Evolutionary conservation across 176 grass and related monocot species (phyloP), one percentile per base, ranked within the genome.

Genomic region (Oryza glaberrima): DNA sequence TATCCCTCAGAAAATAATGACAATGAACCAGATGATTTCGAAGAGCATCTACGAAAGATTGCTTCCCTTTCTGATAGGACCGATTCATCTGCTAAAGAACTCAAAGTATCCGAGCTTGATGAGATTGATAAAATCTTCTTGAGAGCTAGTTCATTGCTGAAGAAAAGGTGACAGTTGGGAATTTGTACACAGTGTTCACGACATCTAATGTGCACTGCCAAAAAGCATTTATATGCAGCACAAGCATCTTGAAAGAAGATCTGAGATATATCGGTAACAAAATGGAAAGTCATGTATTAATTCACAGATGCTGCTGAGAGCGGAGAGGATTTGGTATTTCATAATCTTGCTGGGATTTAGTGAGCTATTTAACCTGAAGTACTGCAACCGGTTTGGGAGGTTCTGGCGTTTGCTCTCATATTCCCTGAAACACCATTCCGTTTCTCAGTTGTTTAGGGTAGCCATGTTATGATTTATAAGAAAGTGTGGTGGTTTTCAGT

Each of bases 111-210:
- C 0, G 88, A 99, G 72, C 87, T 99, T 56, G 96, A 99, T 70
- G 96, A 96, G 86, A 89, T 99, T 22, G 91, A 99, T 77, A 95
- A 90, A 83, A 99, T 99, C 66, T 99, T 99, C 82, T 70, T 99
- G 68, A 96, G 96, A 89, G 96, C 96, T 82, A 99, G 93, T 82
- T 88, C 90, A 67, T 85, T 99, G 76, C 76, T 99, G 82, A 99
- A 88, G 88, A 94, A 91, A 82, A 88, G 77, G 79, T 94, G 78
- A 99, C 67, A 6, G 14, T 11, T 70, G 83, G 69, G 15, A 61
- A 78, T 68, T 34, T 83, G 46, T 43, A 64, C 82, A 8, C 38
- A 61, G 9, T 3, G n/a, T 48, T 19, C 7, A 49, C 23, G 75
- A 69, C 38, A 63, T 64, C 30, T 25, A 11, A 11, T 51, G 30